Evolutionary conservation across 2,329 filamentous ascomycete species (phyloP), one percentile per base, ranked within the genome.

Genomic region (Aaosphaeria arxii): DNA sequence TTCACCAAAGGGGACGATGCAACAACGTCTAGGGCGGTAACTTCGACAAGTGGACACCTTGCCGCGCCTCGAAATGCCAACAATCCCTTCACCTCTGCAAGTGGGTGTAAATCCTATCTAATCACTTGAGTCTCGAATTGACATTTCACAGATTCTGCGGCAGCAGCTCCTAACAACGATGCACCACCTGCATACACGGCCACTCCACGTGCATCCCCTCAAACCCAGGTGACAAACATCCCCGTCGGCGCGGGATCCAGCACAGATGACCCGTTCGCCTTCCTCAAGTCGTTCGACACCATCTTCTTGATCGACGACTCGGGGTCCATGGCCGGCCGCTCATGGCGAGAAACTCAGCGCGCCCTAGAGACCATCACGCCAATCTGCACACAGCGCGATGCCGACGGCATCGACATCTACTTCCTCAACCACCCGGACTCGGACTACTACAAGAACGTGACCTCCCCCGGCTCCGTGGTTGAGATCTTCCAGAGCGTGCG

Each of bases 291-390:
- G 11, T 96, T 96, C 65, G 90, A 97, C 72, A 96, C 91, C 31
- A 73, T 92, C 47, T 91, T 97, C 67, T 73, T 97, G 1, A 89
- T 97, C 63, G 92, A 97, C 65, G 92, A 97, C 74, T 91, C 86
- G n/a, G 83, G 84, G 5, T 91, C 87, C 58, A 97, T 97, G 92
- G 75, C 77, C 1, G 89, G 87, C 11, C 64, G 74, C n/a, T 80
- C 79, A 24, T 97, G 92, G 92, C 69, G 73, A 9, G 88, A 96
- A 68, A 88, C 89, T 0, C 73, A 79, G 29, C 74, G 79, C 6
- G 89, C 87, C 1, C 80, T 97, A 2, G 73, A 79, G 31, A 77
- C 83, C 42, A 91, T 97, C 61, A 81, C 89, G 0, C 89, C 89
- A 0, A 87, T 96, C 61, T 95, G 91, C 72, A 88, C 89, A 1